Conservation (phyloP, 1,284 basidiomycete species). For the Pyrrhoderma lamaoense region DNA sequence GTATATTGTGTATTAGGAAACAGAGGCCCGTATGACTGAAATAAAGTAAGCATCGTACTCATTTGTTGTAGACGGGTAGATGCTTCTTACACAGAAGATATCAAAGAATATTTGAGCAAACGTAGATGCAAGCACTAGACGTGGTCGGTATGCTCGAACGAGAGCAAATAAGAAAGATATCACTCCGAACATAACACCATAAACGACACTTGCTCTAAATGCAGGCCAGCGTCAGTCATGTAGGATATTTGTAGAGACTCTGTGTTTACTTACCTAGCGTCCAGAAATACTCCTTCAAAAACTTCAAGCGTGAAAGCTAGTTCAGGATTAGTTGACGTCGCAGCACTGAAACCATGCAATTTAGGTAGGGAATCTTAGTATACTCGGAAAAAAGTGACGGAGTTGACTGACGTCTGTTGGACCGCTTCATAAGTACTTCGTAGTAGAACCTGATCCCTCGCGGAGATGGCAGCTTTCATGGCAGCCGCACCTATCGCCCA, state of each 20-base stretch:
- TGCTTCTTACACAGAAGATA: constrained; percentile 47
- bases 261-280: constrained; percentile 37
- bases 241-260: constrained; percentile 11
- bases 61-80: neutral
- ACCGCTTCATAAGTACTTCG: constrained; percentile 39
- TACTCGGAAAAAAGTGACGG: no score
- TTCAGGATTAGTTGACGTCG: constrained; percentile 41
- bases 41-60: constrained; percentile 2
- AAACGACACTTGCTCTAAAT: constrained; percentile 47
- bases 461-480: constrained; percentile 60
- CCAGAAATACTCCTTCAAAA: constrained; percentile 64
- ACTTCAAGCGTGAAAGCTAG: constrained; percentile 42
- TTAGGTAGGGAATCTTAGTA: no score
- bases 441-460: constrained; percentile 46
- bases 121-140: constrained; percentile 49
- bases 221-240: constrained; percentile 4
- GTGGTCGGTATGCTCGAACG: constrained; percentile 54
- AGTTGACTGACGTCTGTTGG: constrained; percentile 34
- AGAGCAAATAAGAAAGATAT: constrained; percentile 55
- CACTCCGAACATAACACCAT: constrained; percentile 65
- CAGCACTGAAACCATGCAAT: constrained; percentile 29
- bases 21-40: constrained; percentile 44
- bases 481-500: constrained; percentile 72
- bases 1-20: constrained; percentile 63
- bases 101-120: constrained; percentile 55